Evolutionary conservation across 2,329 filamentous ascomycete genomes (phyloP), one percentile per base, ranked within the genome.

Genomic region (Neonectria faginata): DNA sequence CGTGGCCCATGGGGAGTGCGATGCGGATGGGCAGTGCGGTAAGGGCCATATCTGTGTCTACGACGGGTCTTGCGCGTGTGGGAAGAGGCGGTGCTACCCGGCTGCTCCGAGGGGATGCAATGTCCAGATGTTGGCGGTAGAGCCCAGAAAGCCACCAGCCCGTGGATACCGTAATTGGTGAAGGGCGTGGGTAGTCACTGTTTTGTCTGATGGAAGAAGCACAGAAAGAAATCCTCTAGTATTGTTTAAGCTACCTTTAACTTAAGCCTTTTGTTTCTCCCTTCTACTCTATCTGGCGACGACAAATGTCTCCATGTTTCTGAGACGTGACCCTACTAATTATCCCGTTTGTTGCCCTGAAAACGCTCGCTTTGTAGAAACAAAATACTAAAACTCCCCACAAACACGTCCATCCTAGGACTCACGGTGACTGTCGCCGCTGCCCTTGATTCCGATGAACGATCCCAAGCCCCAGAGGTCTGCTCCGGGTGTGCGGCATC

Each of bases 41-140:
- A 36, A 29, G 18, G 60, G 64, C 33, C 16, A 63, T 48, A 18
- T 67, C 20, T 71, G 66, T 31, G 65, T 70, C 39, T 70, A 55
- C 56, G 65, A 69, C 44, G 64, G 50, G 16, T 67, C 67, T 16
- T 71, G 67, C 50, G 29, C 18, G 50, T 70, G 69, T 44, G 67
- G 69, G 6, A 67, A 63, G 60, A 64, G 56, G 29, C 63, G 67
- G 1, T 71, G 67, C 52, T 67, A 69, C 55, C 42, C 20, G 27
- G 67, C 62, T 25, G 67, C 60, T 31, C 56, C 64, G 20, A 33
- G 25, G 18, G 67, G 67, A 16, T 67, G 64, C 27, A 48, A 58
- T 8, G 54, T 48, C 42, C 64, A 57, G 33, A 64, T 41, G 25
- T 56, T 27, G 57, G 61, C 11, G 60, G 54, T 36, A 63, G 41